These are phyloP conservation scores for Ogataea saltuana DNA, from an alignment of 805 yeast species.

Conservation along the genomic window DNA sequence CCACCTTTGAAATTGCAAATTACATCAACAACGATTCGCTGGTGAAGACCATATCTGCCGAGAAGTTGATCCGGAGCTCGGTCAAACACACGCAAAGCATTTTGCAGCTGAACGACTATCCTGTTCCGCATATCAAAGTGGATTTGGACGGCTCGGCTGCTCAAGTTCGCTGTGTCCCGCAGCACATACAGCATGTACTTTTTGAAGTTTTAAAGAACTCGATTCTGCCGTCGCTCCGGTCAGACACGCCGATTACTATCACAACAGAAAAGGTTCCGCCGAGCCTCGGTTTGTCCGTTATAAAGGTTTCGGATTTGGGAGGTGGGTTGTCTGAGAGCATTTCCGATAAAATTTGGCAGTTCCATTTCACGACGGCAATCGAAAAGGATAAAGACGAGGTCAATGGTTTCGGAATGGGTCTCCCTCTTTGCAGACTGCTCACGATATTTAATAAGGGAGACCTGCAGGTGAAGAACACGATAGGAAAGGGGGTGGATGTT, in stretches of 20 bases:
- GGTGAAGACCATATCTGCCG: slow-evolving; percentile 15
- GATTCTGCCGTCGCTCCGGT: slow-evolving; percentile 30
- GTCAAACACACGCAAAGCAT: slow-evolving; percentile 27
- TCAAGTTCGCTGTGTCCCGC: slow-evolving; percentile 28
- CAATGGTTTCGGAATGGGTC: slow-evolving; percentile 37
- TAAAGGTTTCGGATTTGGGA: slow-evolving; percentile 32
- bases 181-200: slow-evolving; percentile 33
- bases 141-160: slow-evolving; percentile 4
- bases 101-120: slow-evolving; percentile 31
- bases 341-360: slow-evolving; percentile 31
- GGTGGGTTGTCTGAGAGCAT: slow-evolving; percentile 30
- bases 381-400: slow-evolving; percentile 30
- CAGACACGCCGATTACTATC: slow-evolving; percentile 23
- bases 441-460: slow-evolving; percentile 30
- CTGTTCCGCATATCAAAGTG: slow-evolving; percentile 29
- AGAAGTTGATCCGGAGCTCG: slow-evolving; percentile 17
- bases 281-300: slow-evolving; percentile 10
- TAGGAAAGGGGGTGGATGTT: slow-evolving; percentile 29
- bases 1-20: slow-evolving; percentile 28
- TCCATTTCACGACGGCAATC: slow-evolving; percentile 33
- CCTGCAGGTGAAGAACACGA: slow-evolving; percentile 23
- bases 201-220: slow-evolving; percentile 36
- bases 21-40: slow-evolving; percentile 23
- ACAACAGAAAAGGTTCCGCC: slow-evolving; percentile 3
- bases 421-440: slow-evolving; percentile 33